These are phyloP conservation scores for Fragaria nilgerrensis DNA, from an alignment of 306 rosid species.

Conservation along the genomic window DNA sequence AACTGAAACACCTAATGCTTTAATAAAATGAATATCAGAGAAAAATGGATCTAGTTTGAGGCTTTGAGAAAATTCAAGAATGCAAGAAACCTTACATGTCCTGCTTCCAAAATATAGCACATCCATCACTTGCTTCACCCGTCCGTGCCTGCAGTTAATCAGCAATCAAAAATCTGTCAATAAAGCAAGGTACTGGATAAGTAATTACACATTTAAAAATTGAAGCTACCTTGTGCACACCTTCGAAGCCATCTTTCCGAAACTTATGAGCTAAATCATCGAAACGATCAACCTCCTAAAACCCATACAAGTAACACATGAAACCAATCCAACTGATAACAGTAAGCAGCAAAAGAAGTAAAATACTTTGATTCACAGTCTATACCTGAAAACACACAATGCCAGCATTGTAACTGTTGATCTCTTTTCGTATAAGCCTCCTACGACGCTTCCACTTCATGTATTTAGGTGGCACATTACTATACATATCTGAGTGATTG, in stretches of 20 bases:
- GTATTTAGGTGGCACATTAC: constrained; percentile 44
- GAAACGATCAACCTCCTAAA: constrained; percentile 93
- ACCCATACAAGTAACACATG: constrained; percentile 29
- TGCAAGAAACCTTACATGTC: constrained; percentile 46
- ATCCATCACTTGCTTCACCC: constrained; percentile 86
- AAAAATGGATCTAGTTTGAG: neutral
- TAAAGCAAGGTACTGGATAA: constrained; percentile 1
- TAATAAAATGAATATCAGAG: neutral
- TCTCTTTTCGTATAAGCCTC: constrained; percentile 60
- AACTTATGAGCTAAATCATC: constrained; percentile 55
- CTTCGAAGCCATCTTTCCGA: constrained; percentile 63
- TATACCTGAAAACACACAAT: constrained; percentile 85
- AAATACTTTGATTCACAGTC: neutral
- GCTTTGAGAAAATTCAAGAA: neutral
- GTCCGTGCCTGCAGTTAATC: constrained; percentile 64
- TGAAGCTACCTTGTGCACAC: constrained; percentile 73
- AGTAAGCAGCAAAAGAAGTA: neutral
- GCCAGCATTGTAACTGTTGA: constrained; percentile 57
- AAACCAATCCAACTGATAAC: neutral
- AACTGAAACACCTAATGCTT: neutral
- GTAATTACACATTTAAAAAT: constrained; percentile 9
- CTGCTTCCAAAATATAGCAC: constrained; percentile 94
- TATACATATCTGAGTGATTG: constrained; percentile 72
- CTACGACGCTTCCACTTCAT: constrained; percentile 72
- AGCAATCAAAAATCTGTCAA: constrained; percentile 22